phyloP scores from a whole-genome alignment of 345 rosid genomes.

The Hibiscus tridactylites region DNA sequence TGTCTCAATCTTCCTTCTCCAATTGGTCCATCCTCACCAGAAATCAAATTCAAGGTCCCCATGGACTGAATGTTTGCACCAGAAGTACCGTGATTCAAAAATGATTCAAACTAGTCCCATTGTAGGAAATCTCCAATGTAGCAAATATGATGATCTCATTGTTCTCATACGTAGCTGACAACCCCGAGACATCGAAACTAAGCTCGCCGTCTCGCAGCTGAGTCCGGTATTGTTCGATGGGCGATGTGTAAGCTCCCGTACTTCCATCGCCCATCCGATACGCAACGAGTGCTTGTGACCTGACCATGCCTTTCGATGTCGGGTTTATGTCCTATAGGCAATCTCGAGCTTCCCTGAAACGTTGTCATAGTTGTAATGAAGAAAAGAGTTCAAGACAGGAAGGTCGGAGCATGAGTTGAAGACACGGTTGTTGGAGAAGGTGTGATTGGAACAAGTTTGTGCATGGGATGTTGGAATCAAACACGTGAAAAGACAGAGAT shows the following conservation, averaged over 20 bases:
- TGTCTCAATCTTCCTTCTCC: conserved; percentile 35
- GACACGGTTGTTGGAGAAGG: conserved; percentile 50
- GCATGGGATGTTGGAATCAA: conserved; percentile 22
- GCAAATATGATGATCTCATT: conserved; percentile 71
- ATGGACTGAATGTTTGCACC: conserved; percentile 52
- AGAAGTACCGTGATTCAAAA: conserved; percentile 55
- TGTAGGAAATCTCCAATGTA: conserved; percentile 33
- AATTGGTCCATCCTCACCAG: conserved; percentile 40
- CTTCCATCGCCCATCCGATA: conserved; percentile 48
- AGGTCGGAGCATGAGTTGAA: conserved; percentile 66
- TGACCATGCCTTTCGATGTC: conserved; percentile 51
- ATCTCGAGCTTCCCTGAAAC: conserved; percentile 46
- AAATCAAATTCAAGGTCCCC: conserved; percentile 54
- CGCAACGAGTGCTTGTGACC: conserved; percentile 79
- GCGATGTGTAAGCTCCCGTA: conserved; percentile 58
- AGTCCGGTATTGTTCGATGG: conserved; percentile 45
- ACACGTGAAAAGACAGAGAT: conserved; percentile 13
- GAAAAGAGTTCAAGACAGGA: conserved; percentile 59
- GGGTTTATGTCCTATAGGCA: conserved; percentile 94
- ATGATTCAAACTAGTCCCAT: conserved; percentile 43
- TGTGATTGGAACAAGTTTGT: conserved; percentile 52
- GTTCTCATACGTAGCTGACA: conserved; percentile 43
- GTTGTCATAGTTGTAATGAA: conserved; percentile 54
- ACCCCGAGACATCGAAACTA: conserved; percentile 54
- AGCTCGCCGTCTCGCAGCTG: conserved; percentile 41